Percentiles rank a stretch among this genome's conserved stretches.
Conservation (phyloP, 140 eudicot genomes). For the Stevia rebaudiana region DNA sequence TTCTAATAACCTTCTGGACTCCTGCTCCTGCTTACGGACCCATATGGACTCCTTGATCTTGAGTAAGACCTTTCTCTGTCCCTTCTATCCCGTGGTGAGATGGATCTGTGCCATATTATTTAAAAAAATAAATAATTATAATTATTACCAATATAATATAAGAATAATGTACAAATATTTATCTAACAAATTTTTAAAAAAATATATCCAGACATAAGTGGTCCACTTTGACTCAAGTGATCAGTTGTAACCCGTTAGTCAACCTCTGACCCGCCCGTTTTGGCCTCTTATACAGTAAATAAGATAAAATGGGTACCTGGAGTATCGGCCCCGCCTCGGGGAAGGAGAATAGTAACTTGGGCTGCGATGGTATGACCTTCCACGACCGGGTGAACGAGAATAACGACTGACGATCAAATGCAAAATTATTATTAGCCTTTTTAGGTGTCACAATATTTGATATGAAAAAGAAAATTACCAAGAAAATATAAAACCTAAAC, state of each 20-base stretch:
- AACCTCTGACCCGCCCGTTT: not conserved
- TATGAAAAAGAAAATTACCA: too few relatives aligned
- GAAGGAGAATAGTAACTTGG: conserved; percentile 62
- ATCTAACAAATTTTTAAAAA: not conserved
- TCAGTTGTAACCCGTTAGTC: not conserved
- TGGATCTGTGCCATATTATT: conserved; percentile 36
- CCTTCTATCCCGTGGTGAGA: conserved; percentile 24
- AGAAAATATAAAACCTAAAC: too few relatives aligned
- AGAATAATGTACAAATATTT: too few relatives aligned
- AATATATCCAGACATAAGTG: too few relatives aligned
- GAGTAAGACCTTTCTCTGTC: conserved; percentile 34
- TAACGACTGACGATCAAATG: conserved; percentile 33
- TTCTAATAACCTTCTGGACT: conserved; percentile 30
- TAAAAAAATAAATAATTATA: not conserved
- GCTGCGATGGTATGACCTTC: conserved; percentile 47
- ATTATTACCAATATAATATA: not conserved
- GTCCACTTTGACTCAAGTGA: not conserved
- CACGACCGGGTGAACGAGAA: conserved; percentile 43
- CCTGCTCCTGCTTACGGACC: conserved; percentile 36
- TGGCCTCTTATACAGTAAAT: not conserved
- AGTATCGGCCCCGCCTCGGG: conserved; percentile 41
- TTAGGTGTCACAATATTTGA: too few relatives aligned
- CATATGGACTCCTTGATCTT: conserved; percentile 16
- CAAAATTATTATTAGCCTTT: too few relatives aligned
- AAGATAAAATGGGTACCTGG: conserved; percentile 30